Base-by-base conservation (phyloP, 768 basidiomycete genomes). In the Omphalotus guepiniiformis region DNA sequence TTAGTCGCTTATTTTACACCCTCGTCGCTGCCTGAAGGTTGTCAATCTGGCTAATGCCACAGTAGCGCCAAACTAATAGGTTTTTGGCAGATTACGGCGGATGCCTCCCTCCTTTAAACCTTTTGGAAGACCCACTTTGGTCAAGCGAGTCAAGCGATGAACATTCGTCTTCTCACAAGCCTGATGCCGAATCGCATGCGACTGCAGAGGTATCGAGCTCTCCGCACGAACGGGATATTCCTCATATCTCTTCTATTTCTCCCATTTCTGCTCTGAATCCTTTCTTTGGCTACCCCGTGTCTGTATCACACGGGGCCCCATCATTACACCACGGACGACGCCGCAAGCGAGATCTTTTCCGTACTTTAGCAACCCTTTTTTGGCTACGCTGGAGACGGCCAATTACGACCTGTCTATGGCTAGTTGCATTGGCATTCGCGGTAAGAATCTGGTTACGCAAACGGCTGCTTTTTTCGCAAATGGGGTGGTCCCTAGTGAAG, bases 201-300 rank as follows among this genome's bases (percentile, higher is more conserved):
- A 28, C 34, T 9, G n/a, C n/a, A 32, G 30, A 32, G 9, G n/a
- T 9, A 32, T 32, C 30, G 30, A 32, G 30, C 9, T 32, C 9
- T n/a, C 30, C 34, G 27, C 18, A 12, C 3, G 32, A 4, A 25
- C 49, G 37, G 39, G 42, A 42, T 44, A 42, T 47, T 47, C 55
- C 48, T 55, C 54, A 53, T 37, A 53, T 62, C 48, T 42, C 49
- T 45, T 62, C 64, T 61, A 61, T 80, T 34, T 71, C 82, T 7
- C 72, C 83, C 16, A 79, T 75, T 25, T 88, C 86, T 22, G 58
- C 67, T 29, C 64, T 78, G 32, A 89, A 88, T 53, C 88, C 88
- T 1, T 88, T 82, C 63, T 90, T 78, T 52, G 87, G 87, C 3
- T 88, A 89, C 57, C 83, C 86, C 5, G 70, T 72, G 34, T 69